These are phyloP conservation scores for Arthrobotrys sphaeroides DNA, from an alignment of 2,329 filamentous ascomycete genomes.

Conservation along the genomic window DNA sequence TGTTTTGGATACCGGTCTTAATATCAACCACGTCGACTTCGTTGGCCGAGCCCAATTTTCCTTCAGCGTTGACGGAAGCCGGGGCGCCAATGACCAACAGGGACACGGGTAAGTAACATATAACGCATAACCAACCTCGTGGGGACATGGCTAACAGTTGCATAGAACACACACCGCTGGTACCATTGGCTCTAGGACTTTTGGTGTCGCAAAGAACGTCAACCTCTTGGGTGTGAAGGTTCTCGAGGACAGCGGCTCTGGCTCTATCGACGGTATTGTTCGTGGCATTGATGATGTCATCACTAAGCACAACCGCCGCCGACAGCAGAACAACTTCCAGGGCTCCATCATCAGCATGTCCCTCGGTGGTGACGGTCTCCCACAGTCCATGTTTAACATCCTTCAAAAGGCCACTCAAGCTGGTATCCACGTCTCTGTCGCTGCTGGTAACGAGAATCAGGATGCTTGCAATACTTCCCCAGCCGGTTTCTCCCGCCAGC, in stretches of 20 bases:
- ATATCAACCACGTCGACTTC: constrained; percentile 57
- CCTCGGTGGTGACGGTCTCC: constrained; percentile 65
- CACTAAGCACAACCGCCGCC: constrained; percentile 62
- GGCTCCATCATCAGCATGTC: constrained; percentile 68
- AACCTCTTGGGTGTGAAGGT: constrained; percentile 65
- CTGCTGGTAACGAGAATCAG: constrained; percentile 61
- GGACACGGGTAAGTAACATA: constrained; percentile 69
- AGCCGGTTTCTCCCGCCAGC: constrained; percentile 61
- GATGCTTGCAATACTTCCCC: constrained; percentile 59
- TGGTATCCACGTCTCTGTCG: constrained; percentile 62
- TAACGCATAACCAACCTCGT: not conserved
- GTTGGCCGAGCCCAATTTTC: constrained; percentile 57
- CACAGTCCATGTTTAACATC: constrained; percentile 65
- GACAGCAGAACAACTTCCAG: constrained; percentile 59
- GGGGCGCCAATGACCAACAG: constrained; percentile 53
- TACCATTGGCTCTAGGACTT: constrained; percentile 58
- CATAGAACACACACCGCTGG: constrained; percentile 56
- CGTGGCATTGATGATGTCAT: constrained; percentile 62
- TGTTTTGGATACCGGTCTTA: constrained; percentile 64
- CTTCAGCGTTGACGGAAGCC: constrained; percentile 64
- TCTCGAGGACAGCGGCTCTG: constrained; percentile 59
- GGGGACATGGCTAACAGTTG: not conserved
- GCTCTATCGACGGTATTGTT: constrained; percentile 61
- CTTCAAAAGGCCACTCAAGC: constrained; percentile 63
- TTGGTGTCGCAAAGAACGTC: constrained; percentile 64